Conservation (phyloP, 2,329 filamentous ascomycete species). For the Aspergillus proliferans region DNA sequence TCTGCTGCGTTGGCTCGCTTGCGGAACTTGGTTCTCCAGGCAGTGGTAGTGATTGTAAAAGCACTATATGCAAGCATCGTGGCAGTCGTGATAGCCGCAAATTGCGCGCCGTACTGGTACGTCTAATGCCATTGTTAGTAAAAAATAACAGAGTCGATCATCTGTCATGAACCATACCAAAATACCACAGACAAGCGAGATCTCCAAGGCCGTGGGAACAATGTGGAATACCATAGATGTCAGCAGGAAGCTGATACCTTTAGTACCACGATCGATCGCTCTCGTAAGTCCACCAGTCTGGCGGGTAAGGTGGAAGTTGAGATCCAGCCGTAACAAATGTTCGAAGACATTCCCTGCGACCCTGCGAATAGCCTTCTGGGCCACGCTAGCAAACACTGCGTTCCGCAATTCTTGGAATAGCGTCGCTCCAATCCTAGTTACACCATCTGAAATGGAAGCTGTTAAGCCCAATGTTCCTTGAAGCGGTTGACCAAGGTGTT, state of each 20-base stretch:
- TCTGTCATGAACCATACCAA: slow-evolving; percentile 45
- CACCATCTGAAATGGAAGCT: slow-evolving; percentile 54
- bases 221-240: slow-evolving; percentile 99
- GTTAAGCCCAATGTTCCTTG: slow-evolving; percentile 7
- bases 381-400: slow-evolving; percentile 92
- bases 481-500: not conserved
- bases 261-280: slow-evolving; percentile 93
- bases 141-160: not conserved
- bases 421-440: slow-evolving; percentile 79
- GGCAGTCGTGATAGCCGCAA: slow-evolving; percentile 78
- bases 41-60: slow-evolving; percentile 95
- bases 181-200: slow-evolving; percentile 91
- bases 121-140: slow-evolving; percentile 47
- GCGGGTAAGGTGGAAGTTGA: slow-evolving; percentile 88
- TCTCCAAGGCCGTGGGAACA: slow-evolving; percentile 86
- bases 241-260: slow-evolving; percentile 94
- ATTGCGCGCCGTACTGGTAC: slow-evolving; percentile 87
- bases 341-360: slow-evolving; percentile 91
- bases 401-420: slow-evolving; percentile 91
- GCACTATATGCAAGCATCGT: slow-evolving; percentile 93
- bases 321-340: slow-evolving; percentile 78
- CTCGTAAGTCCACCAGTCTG: slow-evolving; percentile 92
- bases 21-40: slow-evolving; percentile 95
- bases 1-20: slow-evolving; percentile 94
- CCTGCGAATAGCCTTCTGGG: slow-evolving; percentile 88